Percentiles rank a stretch among this genome's conserved stretches.
Evolutionary conservation across 78 protist genomes (phyloP).

Genomic region (Dictyostelium intermedium): DNA sequence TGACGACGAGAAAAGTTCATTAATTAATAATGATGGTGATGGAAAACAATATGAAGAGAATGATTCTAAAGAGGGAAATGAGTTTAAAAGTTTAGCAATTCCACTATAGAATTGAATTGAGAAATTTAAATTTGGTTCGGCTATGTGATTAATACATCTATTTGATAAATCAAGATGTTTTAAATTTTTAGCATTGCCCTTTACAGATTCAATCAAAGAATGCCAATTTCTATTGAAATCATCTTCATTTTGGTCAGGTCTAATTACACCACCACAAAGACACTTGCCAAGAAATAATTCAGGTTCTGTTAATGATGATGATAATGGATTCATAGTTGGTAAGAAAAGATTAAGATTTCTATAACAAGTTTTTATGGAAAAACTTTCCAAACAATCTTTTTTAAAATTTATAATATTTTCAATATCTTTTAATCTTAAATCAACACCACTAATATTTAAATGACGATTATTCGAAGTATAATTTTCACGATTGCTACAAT

Average conservation of each 20-base stretch:
- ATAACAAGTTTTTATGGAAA: neutral
- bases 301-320: neutral
- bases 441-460: neutral
- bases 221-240: neutral
- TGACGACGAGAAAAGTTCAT: neutral
- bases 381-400: neutral
- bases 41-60: neutral
- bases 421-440: neutral
- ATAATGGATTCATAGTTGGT: neutral
- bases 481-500: neutral
- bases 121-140: too few relatives aligned
- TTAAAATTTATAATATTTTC: neutral
- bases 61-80: neutral
- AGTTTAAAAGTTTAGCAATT: neutral
- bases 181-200: neutral
- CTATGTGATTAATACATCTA: neutral
- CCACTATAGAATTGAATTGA: neutral
- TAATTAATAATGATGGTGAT: neutral
- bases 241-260: neutral
- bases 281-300: neutral
- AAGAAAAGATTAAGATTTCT: neutral
- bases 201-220: neutral
- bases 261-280: neutral
- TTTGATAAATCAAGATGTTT: neutral
- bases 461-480: neutral